phyloP scores from a whole-genome alignment of 1,284 basidiomycete genomes.

The Mycocalia duriaeana region DNA sequence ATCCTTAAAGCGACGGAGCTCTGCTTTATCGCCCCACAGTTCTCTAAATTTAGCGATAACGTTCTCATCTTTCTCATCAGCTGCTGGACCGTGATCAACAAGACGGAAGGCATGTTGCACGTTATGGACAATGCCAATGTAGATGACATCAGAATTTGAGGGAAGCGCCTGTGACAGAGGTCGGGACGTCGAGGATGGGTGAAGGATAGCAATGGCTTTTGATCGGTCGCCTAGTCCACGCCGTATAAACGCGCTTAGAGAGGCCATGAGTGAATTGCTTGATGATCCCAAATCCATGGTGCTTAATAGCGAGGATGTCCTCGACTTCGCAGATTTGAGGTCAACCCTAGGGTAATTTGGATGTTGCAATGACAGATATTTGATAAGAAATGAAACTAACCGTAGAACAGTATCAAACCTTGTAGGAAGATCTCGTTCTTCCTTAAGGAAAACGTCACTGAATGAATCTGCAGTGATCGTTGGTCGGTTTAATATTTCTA shows the following conservation, averaged over 20 bases:
- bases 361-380: neutral
- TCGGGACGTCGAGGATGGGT: slow-evolving; percentile 41
- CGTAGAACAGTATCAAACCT: slow-evolving; percentile 65
- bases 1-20: slow-evolving; percentile 96
- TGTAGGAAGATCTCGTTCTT: slow-evolving; percentile 53
- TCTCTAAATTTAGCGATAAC: slow-evolving; percentile 66
- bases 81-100: slow-evolving; percentile 85
- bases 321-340: slow-evolving; percentile 46
- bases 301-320: slow-evolving; percentile 37
- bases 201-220: slow-evolving; percentile 55
- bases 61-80: slow-evolving; percentile 51
- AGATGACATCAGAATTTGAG: slow-evolving; percentile 39
- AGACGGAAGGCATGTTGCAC: slow-evolving; percentile 71
- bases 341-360: slow-evolving; percentile 42
- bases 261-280: slow-evolving; percentile 50
- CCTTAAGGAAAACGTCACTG: slow-evolving; percentile 68
- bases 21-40: slow-evolving; percentile 91
- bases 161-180: slow-evolving; percentile 50
- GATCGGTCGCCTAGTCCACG: slow-evolving; percentile 70
- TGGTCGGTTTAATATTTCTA: slow-evolving; percentile 53
- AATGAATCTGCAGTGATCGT: slow-evolving; percentile 63
- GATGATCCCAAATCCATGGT: slow-evolving; percentile 60
- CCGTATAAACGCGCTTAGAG: slow-evolving; percentile 52
- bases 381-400: slow-evolving; percentile 26
- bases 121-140: slow-evolving; percentile 75